phyloP scores from a whole-genome alignment of 2,329 filamentous ascomycete species.

The Cladosporium sp. region DNA sequence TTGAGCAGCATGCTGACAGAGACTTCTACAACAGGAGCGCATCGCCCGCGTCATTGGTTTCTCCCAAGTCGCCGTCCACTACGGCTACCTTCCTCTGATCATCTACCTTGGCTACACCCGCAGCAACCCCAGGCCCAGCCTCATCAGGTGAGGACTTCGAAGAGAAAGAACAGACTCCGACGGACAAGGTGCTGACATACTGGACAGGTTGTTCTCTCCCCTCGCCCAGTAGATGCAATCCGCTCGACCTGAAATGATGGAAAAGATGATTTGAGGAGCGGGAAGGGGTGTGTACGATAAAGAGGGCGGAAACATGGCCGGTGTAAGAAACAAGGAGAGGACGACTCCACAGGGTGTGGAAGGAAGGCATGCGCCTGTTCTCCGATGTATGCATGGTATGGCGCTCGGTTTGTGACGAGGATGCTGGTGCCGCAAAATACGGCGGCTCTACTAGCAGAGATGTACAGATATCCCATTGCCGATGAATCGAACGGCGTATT shows the following conservation, averaged over 20 bases:
- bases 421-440: neutral
- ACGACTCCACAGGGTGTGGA: neutral
- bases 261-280: neutral
- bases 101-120: slow-evolving; percentile 96
- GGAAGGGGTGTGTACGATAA: slow-evolving; percentile 24
- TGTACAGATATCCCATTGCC: slow-evolving; percentile 14
- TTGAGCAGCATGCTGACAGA: slow-evolving; percentile 28
- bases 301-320: neutral
- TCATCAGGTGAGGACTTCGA: slow-evolving; percentile 60
- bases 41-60: slow-evolving; percentile 96
- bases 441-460: neutral
- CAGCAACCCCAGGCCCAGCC: slow-evolving; percentile 83
- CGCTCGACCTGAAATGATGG: neutral
- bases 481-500: slow-evolving; percentile 23
- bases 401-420: slow-evolving; percentile 13
- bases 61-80: slow-evolving; percentile 91
- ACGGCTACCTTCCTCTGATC: slow-evolving; percentile 95
- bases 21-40: slow-evolving; percentile 69
- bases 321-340: neutral
- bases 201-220: slow-evolving; percentile 32
- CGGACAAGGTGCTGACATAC: slow-evolving; percentile 17
- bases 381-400: slow-evolving; percentile 15
- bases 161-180: neutral
- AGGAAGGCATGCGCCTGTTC: neutral
- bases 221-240: slow-evolving; percentile 31